Conservation (phyloP, 768 basidiomycete species). For the Tricholoma saponaceum region DNA sequence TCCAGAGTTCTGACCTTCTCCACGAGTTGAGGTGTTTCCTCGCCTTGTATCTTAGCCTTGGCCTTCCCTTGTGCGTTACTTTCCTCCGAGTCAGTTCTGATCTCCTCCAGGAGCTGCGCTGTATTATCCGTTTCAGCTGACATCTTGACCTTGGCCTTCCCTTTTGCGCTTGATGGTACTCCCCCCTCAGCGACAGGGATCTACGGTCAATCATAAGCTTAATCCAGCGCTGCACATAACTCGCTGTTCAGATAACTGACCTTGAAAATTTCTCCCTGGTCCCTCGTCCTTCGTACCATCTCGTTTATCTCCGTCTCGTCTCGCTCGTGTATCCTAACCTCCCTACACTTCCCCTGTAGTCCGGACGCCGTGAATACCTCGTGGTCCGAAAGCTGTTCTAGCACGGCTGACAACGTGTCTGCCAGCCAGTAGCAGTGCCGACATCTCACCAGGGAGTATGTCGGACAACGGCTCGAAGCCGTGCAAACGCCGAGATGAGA, state of each 20-base stretch:
- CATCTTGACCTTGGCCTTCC: background rate
- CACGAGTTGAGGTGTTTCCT: no score
- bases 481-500: background rate
- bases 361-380: background rate
- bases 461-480: background rate
- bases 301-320: background rate
- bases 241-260: background rate
- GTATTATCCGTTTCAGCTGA: no score
- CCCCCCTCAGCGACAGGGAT: background rate
- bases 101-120: no score
- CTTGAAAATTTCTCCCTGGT: background rate
- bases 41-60: no score
- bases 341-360: background rate
- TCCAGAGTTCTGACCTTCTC: no score
- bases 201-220: background rate
- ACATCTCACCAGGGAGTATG: background rate
- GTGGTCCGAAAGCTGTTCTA: background rate
- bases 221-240: no score
- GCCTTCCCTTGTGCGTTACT: no score
- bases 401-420: background rate
- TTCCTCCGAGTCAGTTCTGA: no score
- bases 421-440: background rate
- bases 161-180: background rate
- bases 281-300: background rate
- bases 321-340: background rate